Base-by-base conservation (phyloP, 2,329 filamentous ascomycete genomes). In the Fusarium nematophilum region DNA sequence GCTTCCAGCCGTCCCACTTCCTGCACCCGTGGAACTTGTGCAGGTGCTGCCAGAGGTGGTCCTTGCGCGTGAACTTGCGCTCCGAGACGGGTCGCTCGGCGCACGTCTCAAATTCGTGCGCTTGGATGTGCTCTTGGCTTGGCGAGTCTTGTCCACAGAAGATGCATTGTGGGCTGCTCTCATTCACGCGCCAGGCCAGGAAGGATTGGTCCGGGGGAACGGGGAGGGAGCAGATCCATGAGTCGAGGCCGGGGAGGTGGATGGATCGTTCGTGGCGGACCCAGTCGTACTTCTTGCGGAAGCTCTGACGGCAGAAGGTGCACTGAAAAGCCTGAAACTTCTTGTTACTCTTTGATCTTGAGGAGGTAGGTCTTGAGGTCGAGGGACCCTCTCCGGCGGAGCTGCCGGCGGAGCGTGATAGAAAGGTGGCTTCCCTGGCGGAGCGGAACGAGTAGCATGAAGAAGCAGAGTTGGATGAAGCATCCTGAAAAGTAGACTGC, bases 171-270 rank as follows among this genome's bases (percentile, higher is more conserved):
- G 76, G 73, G 9, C 76, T 73, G 6, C 75, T 78, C 14, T 81
- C 78, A 13, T 76, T 74, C 36, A 83, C 77, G 4, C 83, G 78
- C 59, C 84, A 79, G 3, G 83, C 77, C 0, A 81, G 75, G 2
- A 79, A 71, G 0, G 84, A 66, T 47, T 76, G 69, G n/a, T 68
- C 66, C 2, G 65, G 51, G 1, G 69, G 62, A 4, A 75, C 53
- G 4, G 75, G 75, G 1, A 74, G 76, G 0, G 79, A 78, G 60
- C 85, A 88, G 5, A 86, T 78, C 80, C 79, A 85, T 0, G 70
- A 72, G 30, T 74, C 71, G 5, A 75, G 72, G 0, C 73, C 72
- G 5, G 80, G 72, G 2, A 82, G 67, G 58, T 84, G 81, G 4
- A 84, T 71, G 2, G 80, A 80, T 33, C 81, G 76, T 54, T 84